A percentile compares a stretch with the other conserved stretches of the same genome.
Evolutionary conservation across 169 alveolate species (phyloP).

Genomic region (Pseudocohnilembus persalinus): DNA sequence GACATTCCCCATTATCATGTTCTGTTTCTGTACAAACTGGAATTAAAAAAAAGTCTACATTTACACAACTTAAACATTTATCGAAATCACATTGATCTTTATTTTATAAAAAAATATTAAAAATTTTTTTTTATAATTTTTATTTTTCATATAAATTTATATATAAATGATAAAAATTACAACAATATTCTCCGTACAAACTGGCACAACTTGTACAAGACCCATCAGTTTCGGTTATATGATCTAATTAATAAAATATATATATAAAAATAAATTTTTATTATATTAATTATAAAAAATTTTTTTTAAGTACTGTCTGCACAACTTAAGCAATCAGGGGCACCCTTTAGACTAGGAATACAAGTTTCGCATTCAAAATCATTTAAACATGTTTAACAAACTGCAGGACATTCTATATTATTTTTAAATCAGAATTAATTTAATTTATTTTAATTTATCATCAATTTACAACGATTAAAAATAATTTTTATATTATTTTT

Average conservation of each 20-base stretch:
- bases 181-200: background rate
- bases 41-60: background rate
- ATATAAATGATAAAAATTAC: background rate
- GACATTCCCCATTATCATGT: background rate
- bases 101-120: no score
- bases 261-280: no score
- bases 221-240: no score
- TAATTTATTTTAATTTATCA: no score
- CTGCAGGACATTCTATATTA: background rate
- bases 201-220: background rate
- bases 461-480: background rate
- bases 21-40: background rate
- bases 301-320: background rate
- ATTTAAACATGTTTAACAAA: background rate
- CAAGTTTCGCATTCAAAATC: background rate
- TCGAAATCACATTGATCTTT: background rate
- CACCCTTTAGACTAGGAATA: no score
- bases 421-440: no score
- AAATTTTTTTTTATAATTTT: no score
- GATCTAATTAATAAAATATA: no score
- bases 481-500: no score
- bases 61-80: background rate
- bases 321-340: background rate
- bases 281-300: no score
- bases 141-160: no score